Evolutionary conservation across 140 eudicot genomes (phyloP).

Genomic region (Ambrosia hybrid): DNA sequence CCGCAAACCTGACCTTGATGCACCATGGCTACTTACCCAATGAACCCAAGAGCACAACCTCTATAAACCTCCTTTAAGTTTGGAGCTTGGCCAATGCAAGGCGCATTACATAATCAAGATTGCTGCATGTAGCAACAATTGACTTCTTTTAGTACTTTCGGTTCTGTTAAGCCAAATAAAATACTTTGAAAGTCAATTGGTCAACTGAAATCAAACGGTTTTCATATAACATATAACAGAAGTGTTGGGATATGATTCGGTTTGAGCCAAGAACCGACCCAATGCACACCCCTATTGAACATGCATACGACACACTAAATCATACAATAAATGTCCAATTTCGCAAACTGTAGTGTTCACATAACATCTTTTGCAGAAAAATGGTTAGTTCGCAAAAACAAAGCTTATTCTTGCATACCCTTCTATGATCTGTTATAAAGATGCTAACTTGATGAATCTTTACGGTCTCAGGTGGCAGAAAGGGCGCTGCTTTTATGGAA

Average conservation of each 20-base stretch:
- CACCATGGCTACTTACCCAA: no score
- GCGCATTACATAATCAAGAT: no score
- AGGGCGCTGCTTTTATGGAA: conserved; percentile 90
- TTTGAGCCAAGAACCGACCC: background rate
- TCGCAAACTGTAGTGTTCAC: background rate
- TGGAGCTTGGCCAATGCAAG: no score
- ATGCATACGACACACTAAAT: background rate
- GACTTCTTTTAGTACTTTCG: no score
- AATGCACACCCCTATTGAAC: background rate
- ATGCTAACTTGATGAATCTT: conserved; percentile 13
- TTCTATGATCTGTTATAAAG: background rate
- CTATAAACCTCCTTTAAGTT: no score
- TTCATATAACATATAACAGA: background rate
- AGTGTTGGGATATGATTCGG: background rate
- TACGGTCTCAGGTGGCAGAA: conserved; percentile 67
- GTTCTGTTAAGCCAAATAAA: background rate
- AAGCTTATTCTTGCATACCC: conserved; percentile 9
- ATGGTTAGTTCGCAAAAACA: background rate
- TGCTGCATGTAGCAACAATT: no score
- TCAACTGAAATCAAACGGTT: background rate
- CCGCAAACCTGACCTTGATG: no score
- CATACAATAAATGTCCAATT: background rate
- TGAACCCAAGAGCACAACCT: no score
- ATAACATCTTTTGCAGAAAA: background rate
- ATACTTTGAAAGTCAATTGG: background rate